Evolutionary conservation across 2,329 filamentous ascomycete genomes (phyloP).

Genomic region (Fusarium sp.): DNA sequence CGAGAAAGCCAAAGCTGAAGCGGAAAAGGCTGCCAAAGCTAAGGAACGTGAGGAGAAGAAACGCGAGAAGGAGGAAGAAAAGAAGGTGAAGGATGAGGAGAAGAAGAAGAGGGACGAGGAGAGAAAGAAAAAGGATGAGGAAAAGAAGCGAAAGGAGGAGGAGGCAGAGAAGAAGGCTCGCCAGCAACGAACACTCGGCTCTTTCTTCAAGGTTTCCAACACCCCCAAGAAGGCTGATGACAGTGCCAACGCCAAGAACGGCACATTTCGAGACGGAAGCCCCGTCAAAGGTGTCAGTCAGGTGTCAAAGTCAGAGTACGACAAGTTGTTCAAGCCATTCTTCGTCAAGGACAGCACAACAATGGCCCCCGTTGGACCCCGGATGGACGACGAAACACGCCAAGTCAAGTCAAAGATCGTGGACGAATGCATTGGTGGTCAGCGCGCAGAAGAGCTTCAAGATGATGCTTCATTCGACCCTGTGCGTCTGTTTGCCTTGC

Average conservation of each 20-base stretch:
- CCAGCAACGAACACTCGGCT: conserved; percentile 60
- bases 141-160: conserved; percentile 62
- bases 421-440: conserved; percentile 63
- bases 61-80: conserved; percentile 44
- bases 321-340: conserved; percentile 83
- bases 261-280: conserved; percentile 46
- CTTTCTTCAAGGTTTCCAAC: conserved; percentile 58
- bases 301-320: conserved; percentile 65
- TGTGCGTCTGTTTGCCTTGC: conserved; percentile 59
- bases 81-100: conserved; percentile 62
- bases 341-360: conserved; percentile 79
- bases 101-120: conserved; percentile 62
- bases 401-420: conserved; percentile 63
- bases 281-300: conserved; percentile 27
- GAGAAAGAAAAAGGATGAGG: conserved; percentile 56
- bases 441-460: conserved; percentile 57
- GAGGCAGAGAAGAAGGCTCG: conserved; percentile 65
- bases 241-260: conserved; percentile 45
- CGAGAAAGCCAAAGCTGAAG: conserved; percentile 48
- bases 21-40: conserved; percentile 53
- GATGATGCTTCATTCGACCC: conserved; percentile 56
- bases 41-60: conserved; percentile 55
- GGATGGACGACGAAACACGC: conserved; percentile 69
- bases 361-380: conserved; percentile 72
- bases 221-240: conserved; percentile 57